Base-by-base conservation (phyloP, 345 rosid genomes). In the Arabidopsis suecica region DNA sequence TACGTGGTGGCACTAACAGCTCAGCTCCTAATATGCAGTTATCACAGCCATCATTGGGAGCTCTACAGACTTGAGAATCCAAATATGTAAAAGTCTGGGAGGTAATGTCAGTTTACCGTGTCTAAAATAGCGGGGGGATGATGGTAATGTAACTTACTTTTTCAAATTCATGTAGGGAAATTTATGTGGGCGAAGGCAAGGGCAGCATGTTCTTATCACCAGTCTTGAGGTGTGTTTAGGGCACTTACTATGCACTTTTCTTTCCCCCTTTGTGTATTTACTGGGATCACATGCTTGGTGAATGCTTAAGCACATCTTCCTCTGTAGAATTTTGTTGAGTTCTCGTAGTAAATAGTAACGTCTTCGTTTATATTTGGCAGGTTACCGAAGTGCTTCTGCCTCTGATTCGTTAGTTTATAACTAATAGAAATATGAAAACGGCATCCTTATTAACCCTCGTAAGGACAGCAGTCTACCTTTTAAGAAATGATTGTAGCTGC, bases 61-160 rank as follows among this genome's bases (percentile, higher is more conserved):
- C 91, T 72, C 25, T 88, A 85, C 97, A 88, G 77, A 41, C 88
- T 70, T 73, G 89, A 36, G 93, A 90, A 69, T 84, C 94, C 69
- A 92, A 92, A 88, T 92, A 95, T 78, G 84, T 92, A 9, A 95
- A 85, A 84, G 90, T 95, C 71, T 95, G 98, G 99, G 98, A 95
- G 96, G 99, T 90, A 84, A 81, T 57, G 85, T 73, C 72, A 59
- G n/a, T 38, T 41, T 37, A n/a, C 20, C 34, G 36, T 32, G 25
- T 55, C 61, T 56, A 18, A 64, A 72, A 60, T 42, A 53, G 23
- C 34, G 16, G 57, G 71, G 32, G 53, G 72, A 18, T 28, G 53
- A 61, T 34, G 37, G 38, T 65, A 25, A 36, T 50, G 20, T 41
- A 41, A 61, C 70, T 62, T 47, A 7, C 44, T 1, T 13, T 51